Conservation (phyloP, 441 rosid genomes). For the Cnidoscolus chayamansa region DNA sequence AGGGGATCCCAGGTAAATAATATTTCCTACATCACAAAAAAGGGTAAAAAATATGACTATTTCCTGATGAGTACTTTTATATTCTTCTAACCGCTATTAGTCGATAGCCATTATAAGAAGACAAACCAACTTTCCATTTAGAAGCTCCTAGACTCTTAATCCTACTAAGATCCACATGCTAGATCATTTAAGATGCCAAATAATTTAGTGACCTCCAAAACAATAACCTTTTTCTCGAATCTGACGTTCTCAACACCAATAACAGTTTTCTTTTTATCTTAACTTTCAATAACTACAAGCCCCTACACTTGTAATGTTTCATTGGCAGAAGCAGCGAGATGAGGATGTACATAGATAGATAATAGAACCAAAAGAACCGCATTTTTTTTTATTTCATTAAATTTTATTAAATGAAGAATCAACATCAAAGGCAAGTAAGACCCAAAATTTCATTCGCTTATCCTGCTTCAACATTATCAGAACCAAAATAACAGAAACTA, state of each 20-base stretch:
- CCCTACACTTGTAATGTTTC: background rate
- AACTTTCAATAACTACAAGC: background rate
- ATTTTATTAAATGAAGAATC: constrained; percentile 1
- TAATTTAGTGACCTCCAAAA: background rate
- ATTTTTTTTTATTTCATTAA: background rate
- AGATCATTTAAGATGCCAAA: background rate
- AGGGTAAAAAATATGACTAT: background rate
- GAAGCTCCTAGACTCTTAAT: background rate
- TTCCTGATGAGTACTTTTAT: background rate
- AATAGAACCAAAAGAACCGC: background rate
- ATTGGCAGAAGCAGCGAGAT: background rate
- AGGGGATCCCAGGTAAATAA: background rate
- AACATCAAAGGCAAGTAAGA: background rate
- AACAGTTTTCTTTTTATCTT: background rate
- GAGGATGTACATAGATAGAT: no score
- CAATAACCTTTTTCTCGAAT: no score
- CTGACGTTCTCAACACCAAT: no score
- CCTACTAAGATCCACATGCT: background rate
- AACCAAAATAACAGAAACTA: background rate
- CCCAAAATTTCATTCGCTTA: constrained; percentile 8
- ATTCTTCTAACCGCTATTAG: background rate
- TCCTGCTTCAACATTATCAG: constrained; percentile 5
- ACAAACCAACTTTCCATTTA: background rate
- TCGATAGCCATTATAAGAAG: background rate
- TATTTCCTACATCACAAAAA: background rate